Evolutionary conservation across 768 basidiomycete genomes (phyloP), one percentile per base, ranked within the genome.

Genomic region (Termitomyces sp.): DNA sequence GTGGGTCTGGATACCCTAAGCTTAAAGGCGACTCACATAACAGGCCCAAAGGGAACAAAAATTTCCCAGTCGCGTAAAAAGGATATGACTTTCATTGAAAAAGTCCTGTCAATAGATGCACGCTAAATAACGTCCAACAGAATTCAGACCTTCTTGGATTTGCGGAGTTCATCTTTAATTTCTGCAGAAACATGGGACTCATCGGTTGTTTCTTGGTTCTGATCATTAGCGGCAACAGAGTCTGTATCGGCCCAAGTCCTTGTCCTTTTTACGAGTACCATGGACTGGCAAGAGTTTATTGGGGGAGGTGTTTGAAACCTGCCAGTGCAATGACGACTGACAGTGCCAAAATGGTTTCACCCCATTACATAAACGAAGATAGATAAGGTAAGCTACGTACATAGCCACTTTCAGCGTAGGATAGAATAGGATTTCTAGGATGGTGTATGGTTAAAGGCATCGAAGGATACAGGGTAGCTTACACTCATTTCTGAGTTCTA

Each of bases 31-130:
- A 64, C 67, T 51, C 57, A 83, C 87, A 63, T 61, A 90, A 79
- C 64, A 93, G 76, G 35, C 91, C 92, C 3, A 91, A 67, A 6
- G 88, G 82, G 68, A 93, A 92, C n/a, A 91, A 73, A 60, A 90
- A 86, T 54, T 84, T 79, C 24, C 84, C 79, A 15, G 64, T 72
- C 7, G 68, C 66, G 61, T 72, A 74, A 57, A 76, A 73, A 9
- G 59, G 58, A 61, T 59, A 66, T 36, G 70, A 53, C 49, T 75
- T 64, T 46, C 74, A 69, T 59, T 38, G 28, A 50, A 55, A 44
- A 36, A 2, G 15, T 11, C 35, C 15, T 38, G 45, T 51, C 15
- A 45, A 40, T 53, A n/a, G 38, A 38, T 22, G 51, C 28, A 58
- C 33, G 16, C 48, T 46, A n/a, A n/a, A n/a, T n/a, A 49, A 52